Conservation (phyloP, 2,329 filamentous ascomycete species). For the Uncinocarpus reesii region DNA sequence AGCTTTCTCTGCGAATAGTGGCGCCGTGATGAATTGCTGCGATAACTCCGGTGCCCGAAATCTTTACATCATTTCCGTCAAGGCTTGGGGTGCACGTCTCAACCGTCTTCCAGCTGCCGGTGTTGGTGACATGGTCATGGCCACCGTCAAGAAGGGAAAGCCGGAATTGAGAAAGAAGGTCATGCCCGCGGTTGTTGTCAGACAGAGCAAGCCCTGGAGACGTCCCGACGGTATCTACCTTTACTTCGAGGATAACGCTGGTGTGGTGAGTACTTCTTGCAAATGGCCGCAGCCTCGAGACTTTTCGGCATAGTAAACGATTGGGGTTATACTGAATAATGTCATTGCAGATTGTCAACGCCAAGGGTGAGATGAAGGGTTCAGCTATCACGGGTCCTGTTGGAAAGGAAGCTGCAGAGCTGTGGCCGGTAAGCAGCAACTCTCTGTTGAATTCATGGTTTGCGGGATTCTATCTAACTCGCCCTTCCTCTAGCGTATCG, state of each 20-base stretch:
- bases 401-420: constrained; percentile 98
- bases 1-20: constrained; percentile 45
- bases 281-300: too few relatives aligned
- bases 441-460: background rate
- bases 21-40: constrained; percentile 99
- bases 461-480: constrained; percentile 1
- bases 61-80: constrained; percentile 99
- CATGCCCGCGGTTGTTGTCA: constrained; percentile 97
- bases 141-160: constrained; percentile 99
- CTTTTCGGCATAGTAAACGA: too few relatives aligned
- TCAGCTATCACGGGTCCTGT: constrained; percentile 98
- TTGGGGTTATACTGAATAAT: background rate
- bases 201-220: constrained; percentile 99
- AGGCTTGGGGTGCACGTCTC: constrained; percentile 93
- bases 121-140: constrained; percentile 99
- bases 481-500: constrained; percentile 64
- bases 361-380: constrained; percentile 99
- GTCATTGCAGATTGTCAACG: constrained; percentile 77
- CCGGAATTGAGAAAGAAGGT: constrained; percentile 99
- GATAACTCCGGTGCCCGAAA: constrained; percentile 99
- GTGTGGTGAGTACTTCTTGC: constrained; percentile 63
- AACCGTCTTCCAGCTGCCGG: constrained; percentile 95
- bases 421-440: constrained; percentile 74
- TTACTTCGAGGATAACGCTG: constrained; percentile 99
- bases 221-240: constrained; percentile 96